These are phyloP conservation scores for Leccinum solheimii DNA, from an alignment of 1,284 basidiomycete species.

Conservation along the genomic window DNA sequence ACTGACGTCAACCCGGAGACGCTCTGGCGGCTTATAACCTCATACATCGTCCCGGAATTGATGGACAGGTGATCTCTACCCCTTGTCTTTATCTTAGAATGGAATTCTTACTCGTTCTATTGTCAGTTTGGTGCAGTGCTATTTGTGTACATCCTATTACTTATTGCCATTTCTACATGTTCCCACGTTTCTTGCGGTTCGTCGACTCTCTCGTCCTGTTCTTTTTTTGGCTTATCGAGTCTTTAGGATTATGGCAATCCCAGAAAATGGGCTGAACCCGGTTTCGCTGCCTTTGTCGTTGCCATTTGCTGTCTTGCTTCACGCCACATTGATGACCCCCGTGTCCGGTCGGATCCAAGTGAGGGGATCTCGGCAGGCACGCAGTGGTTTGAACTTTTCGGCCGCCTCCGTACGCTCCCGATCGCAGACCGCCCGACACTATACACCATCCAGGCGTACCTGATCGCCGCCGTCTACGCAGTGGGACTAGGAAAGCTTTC, in stretches of 20 bases:
- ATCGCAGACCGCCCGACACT: constrained; percentile 85
- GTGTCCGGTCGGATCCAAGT: constrained; percentile 75
- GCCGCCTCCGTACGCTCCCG: constrained; percentile 78
- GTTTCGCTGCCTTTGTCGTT: constrained; percentile 88
- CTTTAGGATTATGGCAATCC: constrained; percentile 85
- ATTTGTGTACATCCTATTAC: constrained; percentile 88
- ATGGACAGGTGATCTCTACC: constrained; percentile 74
- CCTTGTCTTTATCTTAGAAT: constrained; percentile 5
- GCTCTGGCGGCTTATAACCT: constrained; percentile 73
- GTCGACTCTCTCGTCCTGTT: constrained; percentile 32
- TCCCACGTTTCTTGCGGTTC: constrained; percentile 78
- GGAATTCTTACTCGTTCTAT: constrained; percentile 20
- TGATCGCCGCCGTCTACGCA: constrained; percentile 85
- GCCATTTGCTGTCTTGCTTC: constrained; percentile 87
- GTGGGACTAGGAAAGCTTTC: constrained; percentile 86
- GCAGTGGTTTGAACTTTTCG: constrained; percentile 87
- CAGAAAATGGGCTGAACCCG: constrained; percentile 89
- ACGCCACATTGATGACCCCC: constrained; percentile 85
- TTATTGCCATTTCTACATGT: constrained; percentile 89
- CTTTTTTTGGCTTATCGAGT: constrained; percentile 17
- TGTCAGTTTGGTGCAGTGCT: constrained; percentile 71
- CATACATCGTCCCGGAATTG: constrained; percentile 77
- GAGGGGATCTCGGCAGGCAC: constrained; percentile 86
- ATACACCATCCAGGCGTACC: constrained; percentile 86
- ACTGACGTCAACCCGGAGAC: constrained; percentile 79